phyloP scores from a whole-genome alignment of 192 early-diverging fungal genomes.

The Backusella circina region DNA sequence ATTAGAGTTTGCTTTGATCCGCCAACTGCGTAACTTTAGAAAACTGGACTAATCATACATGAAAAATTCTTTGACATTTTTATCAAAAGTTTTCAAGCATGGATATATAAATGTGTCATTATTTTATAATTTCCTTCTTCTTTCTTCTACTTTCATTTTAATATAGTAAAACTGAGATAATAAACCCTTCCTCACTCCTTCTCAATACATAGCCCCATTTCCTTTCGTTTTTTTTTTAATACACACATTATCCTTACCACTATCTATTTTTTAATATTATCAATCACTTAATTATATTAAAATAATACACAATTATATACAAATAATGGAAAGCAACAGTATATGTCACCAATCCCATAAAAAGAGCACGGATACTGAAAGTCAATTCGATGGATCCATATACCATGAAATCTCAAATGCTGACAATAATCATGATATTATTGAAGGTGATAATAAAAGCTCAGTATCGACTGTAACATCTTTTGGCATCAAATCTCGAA shows the following conservation, averaged over 20 bases:
- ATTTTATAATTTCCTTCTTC: background rate
- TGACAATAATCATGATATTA: background rate
- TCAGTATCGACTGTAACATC: background rate
- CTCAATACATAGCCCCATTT: background rate
- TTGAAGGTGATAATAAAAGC: background rate
- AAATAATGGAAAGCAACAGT: background rate
- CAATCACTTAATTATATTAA: background rate
- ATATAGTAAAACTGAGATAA: background rate
- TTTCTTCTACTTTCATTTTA: background rate
- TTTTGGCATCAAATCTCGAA: background rate
- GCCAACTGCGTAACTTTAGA: background rate
- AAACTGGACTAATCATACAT: background rate
- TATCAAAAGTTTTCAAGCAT: background rate
- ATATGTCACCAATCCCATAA: background rate
- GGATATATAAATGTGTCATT: background rate
- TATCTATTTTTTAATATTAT: background rate
- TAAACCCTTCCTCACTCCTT: background rate
- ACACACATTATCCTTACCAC: background rate
- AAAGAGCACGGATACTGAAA: background rate
- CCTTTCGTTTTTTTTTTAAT: background rate
- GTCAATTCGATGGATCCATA: background rate
- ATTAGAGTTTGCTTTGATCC: background rate
- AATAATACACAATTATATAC: background rate
- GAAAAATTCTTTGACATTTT: background rate
- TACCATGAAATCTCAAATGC: background rate